These are phyloP conservation scores for Coniella vitis DNA, from an alignment of 2,329 filamentous ascomycete species.

Conservation along the genomic window DNA sequence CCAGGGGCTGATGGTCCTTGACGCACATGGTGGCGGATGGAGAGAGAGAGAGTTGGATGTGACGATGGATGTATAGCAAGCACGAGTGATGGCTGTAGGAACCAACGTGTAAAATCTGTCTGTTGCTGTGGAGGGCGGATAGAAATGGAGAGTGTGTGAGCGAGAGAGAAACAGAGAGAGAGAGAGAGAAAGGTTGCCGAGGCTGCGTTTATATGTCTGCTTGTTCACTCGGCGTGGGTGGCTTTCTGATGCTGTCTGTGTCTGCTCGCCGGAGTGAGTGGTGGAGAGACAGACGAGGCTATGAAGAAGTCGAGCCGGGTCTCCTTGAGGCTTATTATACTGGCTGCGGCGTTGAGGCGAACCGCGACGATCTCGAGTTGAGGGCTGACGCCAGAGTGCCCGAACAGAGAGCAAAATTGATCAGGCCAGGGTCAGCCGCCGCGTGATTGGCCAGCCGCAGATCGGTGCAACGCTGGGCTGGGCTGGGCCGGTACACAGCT, in stretches of 20 bases:
- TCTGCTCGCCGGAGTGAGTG: too few species aligned
- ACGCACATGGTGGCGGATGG: conserved; percentile 29
- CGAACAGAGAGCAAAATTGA: background rate
- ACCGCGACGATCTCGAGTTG: conserved; percentile 1
- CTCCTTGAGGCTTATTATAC: conserved; percentile 7
- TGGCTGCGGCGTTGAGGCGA: background rate
- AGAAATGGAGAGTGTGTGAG: too few species aligned
- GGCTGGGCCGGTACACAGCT: too few species aligned
- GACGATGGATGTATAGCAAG: too few species aligned
- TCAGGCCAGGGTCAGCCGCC: background rate
- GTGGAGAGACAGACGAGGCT: background rate
- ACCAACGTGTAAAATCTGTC: too few species aligned
- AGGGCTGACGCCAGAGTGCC: background rate
- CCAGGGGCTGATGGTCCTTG: conserved; percentile 36
- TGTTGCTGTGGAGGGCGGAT: too few species aligned
- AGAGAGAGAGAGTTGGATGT: background rate
- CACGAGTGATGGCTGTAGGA: conserved; percentile 1
- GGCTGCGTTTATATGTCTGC: too few species aligned
- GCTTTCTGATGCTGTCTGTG: too few species aligned
- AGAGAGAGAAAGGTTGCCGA: background rate
- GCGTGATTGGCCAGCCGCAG: background rate
- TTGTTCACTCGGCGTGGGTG: too few species aligned
- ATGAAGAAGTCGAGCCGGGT: background rate
- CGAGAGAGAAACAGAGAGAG: too few species aligned
- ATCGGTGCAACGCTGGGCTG: background rate